phyloP scores from a whole-genome alignment of 495 filamentous ascomycete species.

The Aspergillus kassunensis region DNA sequence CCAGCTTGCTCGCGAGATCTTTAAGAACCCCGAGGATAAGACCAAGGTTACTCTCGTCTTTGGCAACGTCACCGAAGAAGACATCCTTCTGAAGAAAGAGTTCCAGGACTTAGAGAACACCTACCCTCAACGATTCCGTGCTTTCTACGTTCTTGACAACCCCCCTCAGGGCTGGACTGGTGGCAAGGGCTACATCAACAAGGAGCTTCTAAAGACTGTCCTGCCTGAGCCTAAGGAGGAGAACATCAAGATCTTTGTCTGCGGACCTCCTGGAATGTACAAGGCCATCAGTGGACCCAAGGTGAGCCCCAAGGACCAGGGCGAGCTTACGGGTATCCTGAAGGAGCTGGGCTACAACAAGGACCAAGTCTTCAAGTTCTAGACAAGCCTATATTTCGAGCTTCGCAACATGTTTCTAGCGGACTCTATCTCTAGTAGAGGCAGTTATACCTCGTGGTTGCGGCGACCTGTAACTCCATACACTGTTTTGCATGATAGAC shows the following conservation, averaged over 20 bases:
- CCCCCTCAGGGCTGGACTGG: conserved; percentile 77
- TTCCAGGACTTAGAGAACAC: conserved; percentile 80
- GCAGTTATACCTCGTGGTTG: not conserved
- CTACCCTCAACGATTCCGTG: conserved; percentile 87
- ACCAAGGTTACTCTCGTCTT: conserved; percentile 95
- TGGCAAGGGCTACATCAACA: conserved; percentile 72
- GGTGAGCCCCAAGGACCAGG: conserved; percentile 86
- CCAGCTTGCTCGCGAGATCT: conserved; percentile 81
- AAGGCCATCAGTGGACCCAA: conserved; percentile 86
- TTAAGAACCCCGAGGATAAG: conserved; percentile 92
- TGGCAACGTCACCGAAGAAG: conserved; percentile 79
- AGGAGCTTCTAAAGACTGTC: conserved; percentile 88
- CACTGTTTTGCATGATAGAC: not conserved
- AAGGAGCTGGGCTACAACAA: conserved; percentile 87
- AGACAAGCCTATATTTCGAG: conserved; percentile 25
- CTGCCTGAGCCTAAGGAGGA: conserved; percentile 83
- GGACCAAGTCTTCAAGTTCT: conserved; percentile 99
- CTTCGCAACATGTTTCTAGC: not conserved
- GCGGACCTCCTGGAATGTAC: conserved; percentile 89
- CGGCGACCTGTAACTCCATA: not conserved
- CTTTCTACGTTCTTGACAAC: conserved; percentile 84
- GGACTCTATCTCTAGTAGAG: not conserved
- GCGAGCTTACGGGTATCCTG: conserved; percentile 77
- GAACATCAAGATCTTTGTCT: conserved; percentile 91
- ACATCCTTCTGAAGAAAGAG: conserved; percentile 85